Evolutionary conservation across 495 filamentous ascomycete genomes (phyloP).

Genomic region (Astrocystis sublimbata): DNA sequence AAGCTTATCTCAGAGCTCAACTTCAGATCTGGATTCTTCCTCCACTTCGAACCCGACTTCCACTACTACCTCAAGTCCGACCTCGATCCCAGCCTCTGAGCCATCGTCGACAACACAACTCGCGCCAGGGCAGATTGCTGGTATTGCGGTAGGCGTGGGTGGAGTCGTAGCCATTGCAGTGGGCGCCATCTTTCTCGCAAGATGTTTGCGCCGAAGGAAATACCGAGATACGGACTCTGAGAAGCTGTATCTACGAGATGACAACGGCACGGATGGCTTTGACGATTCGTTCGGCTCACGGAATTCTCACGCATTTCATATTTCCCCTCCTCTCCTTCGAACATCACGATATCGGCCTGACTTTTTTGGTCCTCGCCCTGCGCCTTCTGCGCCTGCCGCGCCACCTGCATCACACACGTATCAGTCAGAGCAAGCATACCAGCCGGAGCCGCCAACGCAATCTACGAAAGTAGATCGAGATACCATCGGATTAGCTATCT

Average conservation of each 20-base stretch:
- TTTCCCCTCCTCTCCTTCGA: conserved; percentile 31
- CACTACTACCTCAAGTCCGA: not conserved
- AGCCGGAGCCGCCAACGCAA: conserved; percentile 28
- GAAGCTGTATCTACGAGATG: conserved; percentile 34
- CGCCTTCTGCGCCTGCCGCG: conserved; percentile 33
- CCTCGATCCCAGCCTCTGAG: conserved; percentile 13
- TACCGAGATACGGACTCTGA: conserved; percentile 36
- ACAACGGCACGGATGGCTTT: not conserved
- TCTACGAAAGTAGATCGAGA: conserved; percentile 24
- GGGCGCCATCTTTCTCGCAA: conserved; percentile 42
- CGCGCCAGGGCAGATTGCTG: conserved; percentile 44
- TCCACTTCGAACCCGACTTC: conserved; percentile 19
- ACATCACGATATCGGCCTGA: conserved; percentile 13
- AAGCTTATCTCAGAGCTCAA: not conserved
- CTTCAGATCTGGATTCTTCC: conserved; percentile 6
- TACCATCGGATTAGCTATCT: conserved; percentile 47
- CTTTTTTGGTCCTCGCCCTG: not conserved
- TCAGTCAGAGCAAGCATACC: conserved; percentile 22
- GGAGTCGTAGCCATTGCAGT: conserved; percentile 43
- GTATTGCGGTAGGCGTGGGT: conserved; percentile 47
- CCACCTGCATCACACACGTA: conserved; percentile 24
- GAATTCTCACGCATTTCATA: conserved; percentile 25
- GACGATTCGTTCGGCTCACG: conserved; percentile 14
- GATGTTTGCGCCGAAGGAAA: conserved; percentile 39
- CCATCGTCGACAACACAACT: conserved; percentile 25